A percentile compares a stretch with the other conserved stretches of the same genome.
These are phyloP conservation scores for Alternaria ventricosa DNA, from an alignment of 2,329 filamentous ascomycete species.

Conservation along the genomic window DNA sequence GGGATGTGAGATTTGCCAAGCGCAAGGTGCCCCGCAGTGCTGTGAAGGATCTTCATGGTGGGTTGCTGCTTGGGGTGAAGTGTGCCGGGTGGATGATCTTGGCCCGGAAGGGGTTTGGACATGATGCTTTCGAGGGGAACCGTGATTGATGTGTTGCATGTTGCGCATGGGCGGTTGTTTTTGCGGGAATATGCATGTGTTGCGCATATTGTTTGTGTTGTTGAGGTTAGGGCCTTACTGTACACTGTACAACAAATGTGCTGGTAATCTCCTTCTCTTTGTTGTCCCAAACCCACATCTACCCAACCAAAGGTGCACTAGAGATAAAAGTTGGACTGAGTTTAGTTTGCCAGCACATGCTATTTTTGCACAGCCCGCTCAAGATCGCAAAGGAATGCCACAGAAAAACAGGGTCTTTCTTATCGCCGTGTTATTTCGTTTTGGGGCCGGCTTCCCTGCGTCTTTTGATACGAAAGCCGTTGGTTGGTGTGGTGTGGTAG, in stretches of 20 bases:
- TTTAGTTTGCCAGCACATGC: background rate
- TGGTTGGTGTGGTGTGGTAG: constrained; percentile 4
- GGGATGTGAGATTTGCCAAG: background rate
- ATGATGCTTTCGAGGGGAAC: background rate
- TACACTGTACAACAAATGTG: background rate
- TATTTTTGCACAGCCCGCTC: background rate
- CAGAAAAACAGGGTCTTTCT: background rate
- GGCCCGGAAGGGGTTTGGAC: background rate
- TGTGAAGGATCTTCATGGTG: background rate
- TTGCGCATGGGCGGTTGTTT: background rate
- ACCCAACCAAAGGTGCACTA: background rate
- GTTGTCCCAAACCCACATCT: background rate
- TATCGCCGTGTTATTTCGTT: background rate
- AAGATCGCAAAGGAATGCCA: background rate
- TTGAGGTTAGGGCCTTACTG: background rate
- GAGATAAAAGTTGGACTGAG: background rate
- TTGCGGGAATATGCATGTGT: background rate
- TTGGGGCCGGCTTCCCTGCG: background rate
- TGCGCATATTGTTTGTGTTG: background rate
- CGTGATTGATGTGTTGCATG: background rate
- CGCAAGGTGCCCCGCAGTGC: background rate
- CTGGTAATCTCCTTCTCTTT: background rate
- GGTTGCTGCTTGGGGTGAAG: background rate
- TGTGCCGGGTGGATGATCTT: background rate
- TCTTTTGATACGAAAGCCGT: background rate